phyloP scores from a whole-genome alignment of 139 green algal genomes.

The Chlamydomonas sp. region DNA sequence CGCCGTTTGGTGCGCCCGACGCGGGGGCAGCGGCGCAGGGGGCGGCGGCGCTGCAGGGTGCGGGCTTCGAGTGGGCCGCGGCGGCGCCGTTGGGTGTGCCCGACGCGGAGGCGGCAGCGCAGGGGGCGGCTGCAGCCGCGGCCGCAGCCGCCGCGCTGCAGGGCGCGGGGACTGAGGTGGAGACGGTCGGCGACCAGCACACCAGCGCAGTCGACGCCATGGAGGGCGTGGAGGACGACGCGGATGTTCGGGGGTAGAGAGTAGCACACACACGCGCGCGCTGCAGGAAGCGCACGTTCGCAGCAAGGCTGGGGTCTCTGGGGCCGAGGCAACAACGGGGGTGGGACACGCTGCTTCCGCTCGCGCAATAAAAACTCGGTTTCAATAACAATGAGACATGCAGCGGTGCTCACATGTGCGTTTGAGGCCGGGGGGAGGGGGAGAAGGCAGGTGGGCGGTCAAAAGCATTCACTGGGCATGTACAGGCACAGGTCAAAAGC shows the following conservation, averaged over 20 bases:
- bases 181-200: background rate
- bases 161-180: background rate
- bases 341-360: no score
- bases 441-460: background rate
- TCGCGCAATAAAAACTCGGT: no score
- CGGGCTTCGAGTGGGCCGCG: background rate
- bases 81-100: background rate
- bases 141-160: background rate
- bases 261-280: background rate
- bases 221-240: background rate
- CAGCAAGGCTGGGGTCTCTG: no score
- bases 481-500: background rate
- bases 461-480: background rate
- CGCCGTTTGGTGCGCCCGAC: background rate
- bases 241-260: background rate
- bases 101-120: background rate
- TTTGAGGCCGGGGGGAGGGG: background rate
- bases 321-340: no score
- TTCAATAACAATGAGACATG: no score
- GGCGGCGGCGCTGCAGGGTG: constrained; percentile 4
- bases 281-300: no score
- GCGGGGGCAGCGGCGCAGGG: constrained; percentile 2
- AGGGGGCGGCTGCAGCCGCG: background rate
- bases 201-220: background rate
- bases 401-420: no score